These are phyloP conservation scores for Pseudogymnoascus sp. DNA, from an alignment of 2,329 filamentous ascomycete genomes.

Conservation along the genomic window DNA sequence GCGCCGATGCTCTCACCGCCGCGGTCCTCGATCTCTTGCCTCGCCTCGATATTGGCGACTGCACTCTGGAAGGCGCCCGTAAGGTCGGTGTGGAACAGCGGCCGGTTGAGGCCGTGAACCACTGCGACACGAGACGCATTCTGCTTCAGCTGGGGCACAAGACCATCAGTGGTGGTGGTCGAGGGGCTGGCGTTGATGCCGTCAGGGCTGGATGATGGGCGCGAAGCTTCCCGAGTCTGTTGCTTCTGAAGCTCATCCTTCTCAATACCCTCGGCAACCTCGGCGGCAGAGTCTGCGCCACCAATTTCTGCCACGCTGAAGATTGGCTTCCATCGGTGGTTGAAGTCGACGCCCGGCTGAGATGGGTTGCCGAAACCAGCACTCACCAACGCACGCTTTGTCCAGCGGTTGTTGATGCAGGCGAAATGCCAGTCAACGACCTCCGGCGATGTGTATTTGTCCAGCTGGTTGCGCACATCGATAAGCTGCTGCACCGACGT, in stretches of 20 bases:
- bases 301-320: constrained; percentile 87
- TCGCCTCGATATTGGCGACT: constrained; percentile 65
- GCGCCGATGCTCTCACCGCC: constrained; percentile 23
- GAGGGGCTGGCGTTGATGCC: not conserved
- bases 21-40: constrained; percentile 31
- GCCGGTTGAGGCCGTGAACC: constrained; percentile 79
- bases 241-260: constrained; percentile 32
- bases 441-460: constrained; percentile 72
- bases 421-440: constrained; percentile 92
- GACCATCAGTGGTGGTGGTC: not conserved
- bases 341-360: constrained; percentile 39
- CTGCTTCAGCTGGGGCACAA: constrained; percentile 32
- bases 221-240: constrained; percentile 15
- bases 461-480: constrained; percentile 89
- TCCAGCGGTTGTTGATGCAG: constrained; percentile 90
- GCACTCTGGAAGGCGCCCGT: constrained; percentile 84
- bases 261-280: constrained; percentile 59
- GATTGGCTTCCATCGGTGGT: constrained; percentile 81
- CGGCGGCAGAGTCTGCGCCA: constrained; percentile 61
- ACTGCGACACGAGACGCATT: constrained; percentile 44
- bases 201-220: not conserved
- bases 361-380: constrained; percentile 84
- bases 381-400: constrained; percentile 77
- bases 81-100: constrained; percentile 89
- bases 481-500: constrained; percentile 89